phyloP scores from a whole-genome alignment of 2,329 filamentous ascomycete species.

The Grosmannia clavigera region DNA sequence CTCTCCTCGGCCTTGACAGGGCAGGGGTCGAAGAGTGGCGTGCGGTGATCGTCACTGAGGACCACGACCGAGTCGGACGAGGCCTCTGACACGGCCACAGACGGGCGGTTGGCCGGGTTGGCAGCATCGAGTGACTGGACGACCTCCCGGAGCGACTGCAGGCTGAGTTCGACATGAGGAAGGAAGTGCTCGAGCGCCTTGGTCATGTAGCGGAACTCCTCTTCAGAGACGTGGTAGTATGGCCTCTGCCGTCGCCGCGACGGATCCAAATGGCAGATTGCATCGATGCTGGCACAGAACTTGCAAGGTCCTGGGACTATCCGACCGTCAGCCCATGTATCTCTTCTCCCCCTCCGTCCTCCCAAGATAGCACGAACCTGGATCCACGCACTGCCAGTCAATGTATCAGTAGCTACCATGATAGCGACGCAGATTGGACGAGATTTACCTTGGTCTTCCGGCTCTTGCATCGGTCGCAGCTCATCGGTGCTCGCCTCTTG shows the following conservation, averaged over 20 bases:
- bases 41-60: background rate
- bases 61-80: slow-evolving; percentile 6
- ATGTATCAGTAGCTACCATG: background rate
- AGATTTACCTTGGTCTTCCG: slow-evolving; percentile 17
- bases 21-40: background rate
- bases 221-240: slow-evolving; percentile 19
- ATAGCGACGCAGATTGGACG: too few species aligned
- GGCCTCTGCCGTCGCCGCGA: slow-evolving; percentile 18
- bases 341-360: background rate
- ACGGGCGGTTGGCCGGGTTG: background rate
- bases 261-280: slow-evolving; percentile 16
- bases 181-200: slow-evolving; percentile 17
- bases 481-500: slow-evolving; percentile 18
- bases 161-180: slow-evolving; percentile 15
- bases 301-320: slow-evolving; percentile 18
- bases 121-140: slow-evolving; percentile 8
- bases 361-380: background rate
- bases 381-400: slow-evolving; percentile 8
- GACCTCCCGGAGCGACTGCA: slow-evolving; percentile 13
- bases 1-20: slow-evolving; percentile 2
- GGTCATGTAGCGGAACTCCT: slow-evolving; percentile 19
- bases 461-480: slow-evolving; percentile 19
- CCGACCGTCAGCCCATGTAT: background rate
- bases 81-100: background rate
- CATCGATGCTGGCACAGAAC: slow-evolving; percentile 17